Percentiles rank a stretch among this genome's conserved stretches.
phyloP scores from a whole-genome alignment of 2,329 filamentous ascomycete species.

The Alternaria triticimaculans region DNA sequence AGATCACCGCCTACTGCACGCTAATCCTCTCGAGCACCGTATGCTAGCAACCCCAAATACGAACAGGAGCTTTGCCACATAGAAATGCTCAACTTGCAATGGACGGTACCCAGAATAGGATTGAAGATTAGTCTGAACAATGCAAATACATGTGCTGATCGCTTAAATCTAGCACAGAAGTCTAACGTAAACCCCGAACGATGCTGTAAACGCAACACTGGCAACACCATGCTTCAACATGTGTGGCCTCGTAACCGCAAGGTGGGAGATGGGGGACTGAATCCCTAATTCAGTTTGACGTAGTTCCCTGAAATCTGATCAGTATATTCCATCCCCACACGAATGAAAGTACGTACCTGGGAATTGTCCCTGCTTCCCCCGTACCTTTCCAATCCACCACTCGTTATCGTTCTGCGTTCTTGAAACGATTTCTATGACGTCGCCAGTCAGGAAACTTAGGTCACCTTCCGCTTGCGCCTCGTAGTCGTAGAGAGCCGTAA shows the following conservation, averaged over 20 bases:
- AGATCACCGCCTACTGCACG: background rate
- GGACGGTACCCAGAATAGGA: background rate
- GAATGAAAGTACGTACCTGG: slow-evolving; percentile 70
- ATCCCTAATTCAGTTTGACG: slow-evolving; percentile 47
- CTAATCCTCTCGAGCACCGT: background rate
- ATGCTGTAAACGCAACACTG: background rate
- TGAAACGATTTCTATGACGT: slow-evolving; percentile 85
- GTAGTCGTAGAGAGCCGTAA: slow-evolving; percentile 93
- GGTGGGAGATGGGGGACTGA: background rate
- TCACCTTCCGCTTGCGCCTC: slow-evolving; percentile 95
- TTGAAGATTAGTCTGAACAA: background rate
- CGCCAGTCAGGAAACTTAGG: slow-evolving; percentile 85
- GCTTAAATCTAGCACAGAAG: background rate
- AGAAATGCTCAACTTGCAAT: background rate
- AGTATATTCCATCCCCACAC: slow-evolving; percentile 12
- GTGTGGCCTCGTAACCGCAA: slow-evolving; percentile 17
- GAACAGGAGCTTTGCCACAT: too few species aligned
- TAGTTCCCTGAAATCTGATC: slow-evolving; percentile 49
- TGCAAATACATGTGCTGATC: slow-evolving; percentile 3
- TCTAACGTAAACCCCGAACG: slow-evolving; percentile 7
- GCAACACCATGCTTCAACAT: slow-evolving; percentile 9
- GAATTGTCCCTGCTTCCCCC: slow-evolving; percentile 87
- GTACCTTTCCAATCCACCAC: slow-evolving; percentile 90
- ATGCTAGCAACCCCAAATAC: background rate
- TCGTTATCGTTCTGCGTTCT: slow-evolving; percentile 92